These are phyloP conservation scores for Hordeum vulgare DNA, from an alignment of 176 grass and related monocot species.

Conservation along the genomic window MorexV3_pseudomolecules_assembly NC_058520.1:416092710-416093209, in stretches of 20 bases:
- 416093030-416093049: slow-evolving; percentile 99
- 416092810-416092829: neutral
- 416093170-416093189: slow-evolving; percentile 65
- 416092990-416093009: slow-evolving; percentile 6
- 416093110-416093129: slow-evolving; percentile 99
- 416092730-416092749: neutral
- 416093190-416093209: slow-evolving; percentile 6
- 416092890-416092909: neutral
- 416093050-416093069: slow-evolving; percentile 99
- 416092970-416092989: neutral
- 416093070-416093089: slow-evolving; percentile 88
- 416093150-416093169: slow-evolving; percentile 80
- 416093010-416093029: slow-evolving; percentile 49
- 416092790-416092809: neutral
- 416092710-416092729: slow-evolving; percentile 4
- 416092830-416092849: neutral
- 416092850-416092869: neutral
- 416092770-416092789: neutral
- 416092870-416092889: neutral
- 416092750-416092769: neutral
- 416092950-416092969: slow-evolving; percentile 10
- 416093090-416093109: slow-evolving; percentile 99
- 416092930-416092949: neutral
- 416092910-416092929: neutral
- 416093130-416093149: slow-evolving; percentile 98